Percentiles rank a stretch among this genome's conserved stretches.
These are phyloP conservation scores for Pseudozyma tsukubaensis DNA, from an alignment of 1,284 basidiomycete species.

Conservation along the genomic window DNA sequence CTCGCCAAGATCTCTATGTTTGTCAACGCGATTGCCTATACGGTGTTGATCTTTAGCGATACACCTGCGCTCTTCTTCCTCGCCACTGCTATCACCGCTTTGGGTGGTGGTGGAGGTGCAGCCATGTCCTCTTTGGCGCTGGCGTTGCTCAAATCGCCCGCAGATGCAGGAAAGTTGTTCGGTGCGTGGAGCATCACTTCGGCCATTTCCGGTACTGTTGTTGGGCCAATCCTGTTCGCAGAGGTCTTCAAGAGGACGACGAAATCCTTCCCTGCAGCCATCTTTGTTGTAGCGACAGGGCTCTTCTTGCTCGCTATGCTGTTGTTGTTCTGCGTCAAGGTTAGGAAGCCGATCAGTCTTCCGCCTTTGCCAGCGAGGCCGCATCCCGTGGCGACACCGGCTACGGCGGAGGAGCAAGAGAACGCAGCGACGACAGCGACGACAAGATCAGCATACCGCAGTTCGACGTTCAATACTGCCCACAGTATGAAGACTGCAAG, in stretches of 20 bases:
- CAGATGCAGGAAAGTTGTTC: constrained; percentile 65
- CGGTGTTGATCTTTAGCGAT: constrained; percentile 32
- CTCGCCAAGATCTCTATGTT: constrained; percentile 44
- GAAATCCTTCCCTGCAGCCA: constrained; percentile 46
- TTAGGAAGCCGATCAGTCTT: constrained; percentile 50
- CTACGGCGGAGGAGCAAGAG: neutral
- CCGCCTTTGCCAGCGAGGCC: constrained; percentile 54
- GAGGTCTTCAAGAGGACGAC: constrained; percentile 52
- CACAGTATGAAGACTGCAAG: constrained; percentile 27
- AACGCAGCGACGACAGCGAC: constrained; percentile 6
- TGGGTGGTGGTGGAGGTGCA: constrained; percentile 60
- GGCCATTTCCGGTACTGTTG: constrained; percentile 57
- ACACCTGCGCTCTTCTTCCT: constrained; percentile 42
- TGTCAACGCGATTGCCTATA: constrained; percentile 42
- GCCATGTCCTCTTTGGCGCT: constrained; percentile 66
- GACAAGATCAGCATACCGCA: constrained; percentile 17
- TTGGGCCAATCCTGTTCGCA: constrained; percentile 64
- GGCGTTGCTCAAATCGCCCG: constrained; percentile 56
- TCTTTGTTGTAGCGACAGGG: constrained; percentile 50
- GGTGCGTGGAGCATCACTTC: constrained; percentile 64
- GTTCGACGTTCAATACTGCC: constrained; percentile 28
- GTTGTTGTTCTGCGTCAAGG: constrained; percentile 48
- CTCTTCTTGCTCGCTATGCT: constrained; percentile 41
- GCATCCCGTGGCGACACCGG: constrained; percentile 6
- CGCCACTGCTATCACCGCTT: constrained; percentile 42